Percentiles rank a stretch among this genome's conserved stretches.
Evolutionary conservation across 2,329 filamentous ascomycete species (phyloP).

Genomic region (Aspergillus brunneoviolaceus): DNA sequence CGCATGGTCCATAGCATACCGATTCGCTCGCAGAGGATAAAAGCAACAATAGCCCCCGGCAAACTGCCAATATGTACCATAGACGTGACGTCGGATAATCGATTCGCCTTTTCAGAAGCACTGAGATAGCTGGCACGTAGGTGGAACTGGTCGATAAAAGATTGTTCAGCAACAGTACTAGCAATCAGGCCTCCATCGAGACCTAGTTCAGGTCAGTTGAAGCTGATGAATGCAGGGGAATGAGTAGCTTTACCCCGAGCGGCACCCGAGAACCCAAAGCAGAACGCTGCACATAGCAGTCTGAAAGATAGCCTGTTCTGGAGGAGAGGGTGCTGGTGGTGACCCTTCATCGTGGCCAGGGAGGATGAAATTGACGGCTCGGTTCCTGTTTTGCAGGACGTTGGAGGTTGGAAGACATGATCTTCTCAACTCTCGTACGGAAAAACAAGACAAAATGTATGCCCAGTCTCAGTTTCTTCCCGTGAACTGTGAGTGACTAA

Average conservation of each 20-base stretch:
- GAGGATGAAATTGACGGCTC: not conserved
- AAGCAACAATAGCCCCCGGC: constrained; percentile 35
- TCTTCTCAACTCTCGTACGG: not conserved
- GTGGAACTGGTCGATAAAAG: constrained; percentile 19
- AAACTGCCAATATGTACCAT: constrained; percentile 44
- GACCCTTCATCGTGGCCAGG: not conserved
- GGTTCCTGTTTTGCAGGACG: not conserved
- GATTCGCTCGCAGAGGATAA: constrained; percentile 27
- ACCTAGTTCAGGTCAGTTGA: constrained; percentile 10
- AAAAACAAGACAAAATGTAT: not conserved
- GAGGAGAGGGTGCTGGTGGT: not conserved
- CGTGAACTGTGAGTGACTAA: not conserved
- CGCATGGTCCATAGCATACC: constrained; percentile 28
- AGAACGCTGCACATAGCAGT: constrained; percentile 3
- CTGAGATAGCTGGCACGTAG: constrained; percentile 11
- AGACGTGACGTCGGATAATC: constrained; percentile 38
- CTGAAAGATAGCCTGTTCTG: not conserved
- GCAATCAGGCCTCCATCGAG: constrained; percentile 25
- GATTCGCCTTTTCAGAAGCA: constrained; percentile 28
- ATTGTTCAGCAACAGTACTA: constrained; percentile 21
- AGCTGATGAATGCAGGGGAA: not conserved
- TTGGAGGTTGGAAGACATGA: not conserved
- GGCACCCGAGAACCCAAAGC: constrained; percentile 6
- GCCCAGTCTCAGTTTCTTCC: not conserved
- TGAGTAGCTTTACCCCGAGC: not conserved